Evolutionary conservation across 139 green algal species (phyloP).

Genomic region (Eudorina sp.): DNA sequence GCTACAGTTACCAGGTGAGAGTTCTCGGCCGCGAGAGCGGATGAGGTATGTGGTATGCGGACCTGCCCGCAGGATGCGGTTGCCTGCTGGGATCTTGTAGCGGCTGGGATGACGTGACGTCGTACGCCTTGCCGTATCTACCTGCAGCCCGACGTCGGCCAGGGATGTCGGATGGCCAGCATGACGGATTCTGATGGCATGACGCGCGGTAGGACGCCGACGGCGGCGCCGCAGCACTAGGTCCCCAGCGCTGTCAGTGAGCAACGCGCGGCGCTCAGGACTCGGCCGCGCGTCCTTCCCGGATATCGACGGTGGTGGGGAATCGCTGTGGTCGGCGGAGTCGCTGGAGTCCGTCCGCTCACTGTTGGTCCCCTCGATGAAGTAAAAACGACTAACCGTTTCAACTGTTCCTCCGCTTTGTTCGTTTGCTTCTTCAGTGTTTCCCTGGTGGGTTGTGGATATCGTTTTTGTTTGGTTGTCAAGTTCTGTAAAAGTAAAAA

Average conservation of each 20-base stretch:
- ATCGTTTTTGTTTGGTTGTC: no score
- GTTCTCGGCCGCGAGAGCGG: no score
- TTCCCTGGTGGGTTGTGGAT: no score
- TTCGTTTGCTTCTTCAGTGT: background rate
- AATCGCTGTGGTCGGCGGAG: background rate
- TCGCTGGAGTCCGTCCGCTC: background rate
- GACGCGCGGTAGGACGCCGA: background rate
- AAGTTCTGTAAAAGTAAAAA: no score
- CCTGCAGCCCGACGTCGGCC: constrained; percentile 24
- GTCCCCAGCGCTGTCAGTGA: background rate
- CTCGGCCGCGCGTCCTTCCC: background rate
- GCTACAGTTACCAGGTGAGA: no score
- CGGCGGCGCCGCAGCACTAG: background rate
- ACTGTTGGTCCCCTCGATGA: background rate
- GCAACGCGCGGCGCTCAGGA: background rate
- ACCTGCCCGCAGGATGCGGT: no score
- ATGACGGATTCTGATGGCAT: background rate
- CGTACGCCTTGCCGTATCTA: no score
- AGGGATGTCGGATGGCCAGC: background rate
- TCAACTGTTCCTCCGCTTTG: background rate
- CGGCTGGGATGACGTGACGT: no score
- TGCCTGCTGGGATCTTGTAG: no score
- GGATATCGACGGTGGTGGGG: no score
- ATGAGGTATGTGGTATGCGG: no score
- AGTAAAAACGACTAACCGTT: background rate